Base-by-base conservation (phyloP, 176 grass and related monocot genomes). In the Pontederia crassipes region DNA sequence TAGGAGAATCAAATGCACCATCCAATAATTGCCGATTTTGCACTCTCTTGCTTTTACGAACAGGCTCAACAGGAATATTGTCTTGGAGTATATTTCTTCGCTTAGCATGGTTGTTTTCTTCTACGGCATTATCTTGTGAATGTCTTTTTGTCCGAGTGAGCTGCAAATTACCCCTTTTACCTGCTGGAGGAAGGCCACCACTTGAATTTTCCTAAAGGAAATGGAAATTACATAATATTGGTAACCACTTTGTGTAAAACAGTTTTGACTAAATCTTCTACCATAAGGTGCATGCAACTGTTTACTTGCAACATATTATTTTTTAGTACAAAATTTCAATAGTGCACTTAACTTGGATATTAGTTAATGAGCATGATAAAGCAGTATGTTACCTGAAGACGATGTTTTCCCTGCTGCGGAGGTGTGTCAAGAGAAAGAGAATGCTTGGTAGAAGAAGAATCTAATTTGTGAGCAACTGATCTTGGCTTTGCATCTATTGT, bases 11-110 rank as follows among this genome's bases (percentile, higher is more conserved):
- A 11, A 86, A 72, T 20, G 77, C 82, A 65, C 50, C 49, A 55
- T 87, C 68, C 51, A 77, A 52, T 17, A 48, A 49, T 52, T 78
- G 69, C 58, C 78, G 79, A 73, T 80, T 90, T 73, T 79, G 75
- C 59, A 90, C 18, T 54, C 87, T 86, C 64, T 83, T 86, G 54
- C 87, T 90, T 73, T 90, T 90, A 67, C 87, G 79, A 12, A 85
- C 74, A 77, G 76, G 82, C 52, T 85, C 73, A 24, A 82, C 82
- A 66, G 76, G 64, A 2, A 27, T 53, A 52, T 67, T 59, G 49
- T 73, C 67, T 5, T 77, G 79, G 66, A 65, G 18, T 57, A 58
- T 80, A 8, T 45, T 57, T 59, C 52, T 62, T 72, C 83, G 80
- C 61, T 80, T 81, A 3, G 13, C 70, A 59, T 45, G 54, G 24